A percentile compares a stretch with the other conserved stretches of the same genome.
Conservation (phyloP, 176 grass and related monocot genomes). For the Lolium rigidum region DNA sequence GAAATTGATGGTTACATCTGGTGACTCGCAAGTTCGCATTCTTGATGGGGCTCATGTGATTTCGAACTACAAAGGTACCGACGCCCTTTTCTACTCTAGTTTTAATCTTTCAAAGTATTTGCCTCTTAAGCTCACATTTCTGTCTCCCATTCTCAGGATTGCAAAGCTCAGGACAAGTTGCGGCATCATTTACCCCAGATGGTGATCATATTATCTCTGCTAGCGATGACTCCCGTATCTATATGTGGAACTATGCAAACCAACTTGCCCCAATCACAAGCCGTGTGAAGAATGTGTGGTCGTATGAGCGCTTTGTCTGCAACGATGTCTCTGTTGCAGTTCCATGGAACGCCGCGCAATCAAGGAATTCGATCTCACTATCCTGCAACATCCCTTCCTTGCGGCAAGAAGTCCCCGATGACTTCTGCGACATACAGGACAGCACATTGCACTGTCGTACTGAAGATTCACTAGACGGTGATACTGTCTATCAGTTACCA, state of each 20-base stretch:
- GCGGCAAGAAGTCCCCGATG: constrained; percentile 44
- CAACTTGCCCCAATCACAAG: constrained; percentile 53
- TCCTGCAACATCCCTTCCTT: constrained; percentile 57
- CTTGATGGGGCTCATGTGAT: constrained; percentile 74
- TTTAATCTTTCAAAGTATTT: not conserved
- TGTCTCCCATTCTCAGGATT: constrained; percentile 48
- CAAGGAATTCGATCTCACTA: constrained; percentile 45
- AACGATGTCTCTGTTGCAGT: constrained; percentile 64
- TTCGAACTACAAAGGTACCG: constrained; percentile 82
- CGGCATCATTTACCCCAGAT: constrained; percentile 82
- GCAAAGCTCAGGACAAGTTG: constrained; percentile 64
- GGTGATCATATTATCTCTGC: constrained; percentile 87
- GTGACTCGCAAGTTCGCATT: constrained; percentile 81
- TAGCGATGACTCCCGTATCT: constrained; percentile 72
- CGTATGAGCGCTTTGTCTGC: constrained; percentile 74
- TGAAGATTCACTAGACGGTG: constrained; percentile 43
- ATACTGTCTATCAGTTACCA: constrained; percentile 44
- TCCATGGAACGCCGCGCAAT: constrained; percentile 71
- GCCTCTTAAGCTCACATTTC: constrained; percentile 30
- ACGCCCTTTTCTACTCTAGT: not conserved
- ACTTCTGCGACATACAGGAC: constrained; percentile 26
- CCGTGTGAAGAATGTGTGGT: constrained; percentile 53
- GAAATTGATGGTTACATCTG: constrained; percentile 90
- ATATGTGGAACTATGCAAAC: constrained; percentile 73
- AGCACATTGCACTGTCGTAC: constrained; percentile 1